Conservation (phyloP, 2,329 filamentous ascomycete species). For the Ceratocystis alfenasii region DNA sequence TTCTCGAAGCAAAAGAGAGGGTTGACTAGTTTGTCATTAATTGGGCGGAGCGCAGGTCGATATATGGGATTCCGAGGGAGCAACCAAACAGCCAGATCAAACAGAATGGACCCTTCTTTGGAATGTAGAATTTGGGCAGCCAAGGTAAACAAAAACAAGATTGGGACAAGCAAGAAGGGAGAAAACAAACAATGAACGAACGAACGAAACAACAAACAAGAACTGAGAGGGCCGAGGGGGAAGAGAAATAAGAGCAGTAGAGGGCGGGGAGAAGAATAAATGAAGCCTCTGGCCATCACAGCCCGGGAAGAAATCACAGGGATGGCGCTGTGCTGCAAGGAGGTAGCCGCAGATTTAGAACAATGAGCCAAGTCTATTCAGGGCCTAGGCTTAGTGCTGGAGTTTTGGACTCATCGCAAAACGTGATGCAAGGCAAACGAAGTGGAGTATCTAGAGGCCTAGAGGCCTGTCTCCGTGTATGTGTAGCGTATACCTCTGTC, state of each 20-base stretch:
- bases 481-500: neutral
- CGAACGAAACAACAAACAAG: constrained; percentile 6
- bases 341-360: neutral
- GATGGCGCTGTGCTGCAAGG: constrained; percentile 1
- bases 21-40: too few relatives aligned
- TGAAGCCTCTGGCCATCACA: constrained; percentile 2
- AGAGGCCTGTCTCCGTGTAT: neutral
- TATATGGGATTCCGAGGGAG: constrained; percentile 11
- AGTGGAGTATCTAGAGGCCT: neutral
- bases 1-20: neutral
- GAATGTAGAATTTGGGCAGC: neutral
- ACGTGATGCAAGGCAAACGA: constrained; percentile 3
- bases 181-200: constrained; percentile 7
- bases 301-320: neutral
- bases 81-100: constrained; percentile 3
- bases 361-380: neutral
- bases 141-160: neutral
- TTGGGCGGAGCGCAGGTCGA: neutral
- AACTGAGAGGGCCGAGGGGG: neutral
- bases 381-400: constrained; percentile 4
- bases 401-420: constrained; percentile 9
- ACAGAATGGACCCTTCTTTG: neutral
- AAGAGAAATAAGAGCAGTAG: neutral
- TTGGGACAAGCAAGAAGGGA: neutral
- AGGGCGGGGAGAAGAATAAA: constrained; percentile 13